Conservation (phyloP, 1,284 basidiomycete species). For the Anthracocystis panici-leucophaei region DNA sequence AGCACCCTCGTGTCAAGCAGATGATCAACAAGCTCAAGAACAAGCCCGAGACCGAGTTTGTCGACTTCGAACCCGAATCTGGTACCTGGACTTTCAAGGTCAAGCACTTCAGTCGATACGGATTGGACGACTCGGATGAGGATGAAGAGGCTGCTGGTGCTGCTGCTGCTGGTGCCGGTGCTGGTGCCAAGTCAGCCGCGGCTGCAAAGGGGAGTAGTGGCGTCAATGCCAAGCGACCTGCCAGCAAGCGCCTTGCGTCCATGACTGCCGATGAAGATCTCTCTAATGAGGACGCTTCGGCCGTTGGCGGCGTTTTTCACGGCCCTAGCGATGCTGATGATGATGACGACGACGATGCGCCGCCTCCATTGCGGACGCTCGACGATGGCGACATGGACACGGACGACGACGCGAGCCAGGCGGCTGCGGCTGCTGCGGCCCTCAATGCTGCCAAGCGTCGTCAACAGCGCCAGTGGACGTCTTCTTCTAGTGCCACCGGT, state of each 20-base stretch:
- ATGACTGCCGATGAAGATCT: slow-evolving; percentile 26
- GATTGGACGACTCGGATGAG: slow-evolving; percentile 67
- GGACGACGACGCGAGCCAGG: slow-evolving; percentile 46
- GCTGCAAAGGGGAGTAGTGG: slow-evolving; percentile 23
- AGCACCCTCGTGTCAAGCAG: slow-evolving; percentile 77
- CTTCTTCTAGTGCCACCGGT: slow-evolving; percentile 30
- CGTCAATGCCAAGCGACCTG: slow-evolving; percentile 30
- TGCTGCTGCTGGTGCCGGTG: slow-evolving; percentile 4
- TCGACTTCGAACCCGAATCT: slow-evolving; percentile 81
- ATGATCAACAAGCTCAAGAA: slow-evolving; percentile 86
- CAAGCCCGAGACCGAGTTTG: slow-evolving; percentile 87
- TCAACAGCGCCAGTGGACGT: slow-evolving; percentile 43
- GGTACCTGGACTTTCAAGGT: slow-evolving; percentile 95
- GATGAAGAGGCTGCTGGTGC: slow-evolving; percentile 42
- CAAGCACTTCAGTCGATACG: slow-evolving; percentile 79
- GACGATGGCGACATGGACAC: slow-evolving; percentile 46
- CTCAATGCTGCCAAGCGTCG: slow-evolving; percentile 30
- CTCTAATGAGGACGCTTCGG: slow-evolving; percentile 23
- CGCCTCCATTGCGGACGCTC: slow-evolving; percentile 47
- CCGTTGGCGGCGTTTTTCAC: slow-evolving; percentile 12
- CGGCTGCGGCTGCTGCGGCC: slow-evolving; percentile 25
- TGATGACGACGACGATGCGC: slow-evolving; percentile 49
- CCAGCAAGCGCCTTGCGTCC: slow-evolving; percentile 37
- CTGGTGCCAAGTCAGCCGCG: slow-evolving; percentile 16
- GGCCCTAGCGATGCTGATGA: slow-evolving; percentile 22